Base-by-base conservation (phyloP, 371 early-diverging fungal genomes). In the Actinomucor elegans region DNA sequence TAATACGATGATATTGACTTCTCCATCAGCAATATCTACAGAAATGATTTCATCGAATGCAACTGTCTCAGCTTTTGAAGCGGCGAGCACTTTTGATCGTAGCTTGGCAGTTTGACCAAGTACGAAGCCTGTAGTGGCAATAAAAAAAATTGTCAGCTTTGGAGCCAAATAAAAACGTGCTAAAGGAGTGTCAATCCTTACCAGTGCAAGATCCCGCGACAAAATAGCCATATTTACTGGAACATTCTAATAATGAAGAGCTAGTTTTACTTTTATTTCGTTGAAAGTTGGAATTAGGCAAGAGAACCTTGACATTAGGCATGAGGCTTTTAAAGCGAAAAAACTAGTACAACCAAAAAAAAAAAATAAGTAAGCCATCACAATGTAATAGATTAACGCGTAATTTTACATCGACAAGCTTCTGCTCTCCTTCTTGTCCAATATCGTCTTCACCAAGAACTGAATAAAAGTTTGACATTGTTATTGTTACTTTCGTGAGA, bases 201-300 rank as follows among this genome's bases (percentile, higher is more conserved):
- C 75, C 75, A 48, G 59, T n/a, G 4, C 35, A 18, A 27, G 66
- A 40, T 5, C 63, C 79, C 26, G 70, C 75, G 17, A 73, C 58
- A 61, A 75, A 73, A 28, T 71, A 78, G 2, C 72, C 72, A 45
- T 57, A 66, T 15, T 59, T 63, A n/a, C 67, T 71, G 17, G 75
- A 75, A 27, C 62, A 63, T 15, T 54, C 66, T 8, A 78, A 35
- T 7, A 75, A 42, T 8, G 75, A 73, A 4, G 64, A 23, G 60
- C 66, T 32, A 55, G 61, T 26, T 49, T 37, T 35, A 23, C 24
- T 15, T 37, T 31, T 38, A 5, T 32, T 42, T 8, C 60, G 35
- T 4, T 26, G 20, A 42, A 73, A 67, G n/a, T 52, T 59, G 8
- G 57, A 34, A 11, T 64, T 59, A 31, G 61, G 64, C 31, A 76